These are phyloP conservation scores for Setomelanomma holmii DNA, from an alignment of 2,329 filamentous ascomycete species.

Conservation along the genomic window DNA sequence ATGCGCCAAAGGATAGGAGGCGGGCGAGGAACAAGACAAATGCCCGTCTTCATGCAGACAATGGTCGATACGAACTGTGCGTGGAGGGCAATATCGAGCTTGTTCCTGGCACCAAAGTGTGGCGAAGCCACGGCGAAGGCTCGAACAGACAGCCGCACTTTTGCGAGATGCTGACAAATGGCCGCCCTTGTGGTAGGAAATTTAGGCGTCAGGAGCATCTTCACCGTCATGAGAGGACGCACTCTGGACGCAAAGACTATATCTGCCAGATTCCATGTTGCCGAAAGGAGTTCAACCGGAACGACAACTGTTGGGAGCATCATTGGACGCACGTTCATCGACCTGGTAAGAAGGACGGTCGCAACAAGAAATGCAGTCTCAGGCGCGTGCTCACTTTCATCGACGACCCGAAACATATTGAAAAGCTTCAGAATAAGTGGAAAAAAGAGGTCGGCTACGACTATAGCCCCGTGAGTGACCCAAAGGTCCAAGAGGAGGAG, in stretches of 20 bases:
- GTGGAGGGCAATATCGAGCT: conserved; percentile 8
- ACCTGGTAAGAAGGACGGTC: conserved; percentile 36
- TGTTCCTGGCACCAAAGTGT: conserved; percentile 6
- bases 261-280: conserved; percentile 29
- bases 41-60: conserved; percentile 12
- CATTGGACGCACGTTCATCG: conserved; percentile 37
- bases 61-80: conserved; percentile 2
- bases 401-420: conserved; percentile 36
- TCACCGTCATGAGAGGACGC: conserved; percentile 38
- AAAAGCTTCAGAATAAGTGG: conserved; percentile 36
- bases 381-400: conserved; percentile 31
- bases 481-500: neutral
- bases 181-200: conserved; percentile 11
- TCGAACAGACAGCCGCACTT: neutral
- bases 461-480: conserved; percentile 15
- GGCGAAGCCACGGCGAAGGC: conserved; percentile 4
- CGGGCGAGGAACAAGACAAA: conserved; percentile 13
- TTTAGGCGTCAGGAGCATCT: conserved; percentile 43
- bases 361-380: conserved; percentile 33
- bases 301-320: conserved; percentile 47
- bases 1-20: conserved; percentile 15
- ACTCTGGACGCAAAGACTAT: conserved; percentile 27
- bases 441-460: conserved; percentile 22
- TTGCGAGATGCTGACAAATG: neutral
- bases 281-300: conserved; percentile 35